These are phyloP conservation scores for Dittrichia graveolens DNA, from an alignment of 129 eudicot species.

Conservation along the genomic window DNA sequence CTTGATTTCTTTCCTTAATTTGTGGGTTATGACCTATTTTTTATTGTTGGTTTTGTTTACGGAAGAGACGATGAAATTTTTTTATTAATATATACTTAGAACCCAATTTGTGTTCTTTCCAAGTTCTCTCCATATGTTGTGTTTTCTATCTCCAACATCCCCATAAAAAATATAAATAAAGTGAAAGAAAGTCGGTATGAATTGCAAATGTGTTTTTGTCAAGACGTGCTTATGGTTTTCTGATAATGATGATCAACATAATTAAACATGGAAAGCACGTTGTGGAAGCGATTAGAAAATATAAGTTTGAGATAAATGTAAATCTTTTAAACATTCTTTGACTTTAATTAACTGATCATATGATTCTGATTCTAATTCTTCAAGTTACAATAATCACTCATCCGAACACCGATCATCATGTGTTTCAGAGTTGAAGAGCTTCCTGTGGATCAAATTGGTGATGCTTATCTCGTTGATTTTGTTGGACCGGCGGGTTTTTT, in stretches of 20 bases:
- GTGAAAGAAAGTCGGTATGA: too few relatives aligned
- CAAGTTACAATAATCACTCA: too few relatives aligned
- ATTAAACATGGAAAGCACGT: too few relatives aligned
- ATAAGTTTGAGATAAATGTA: too few relatives aligned
- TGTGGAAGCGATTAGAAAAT: too few relatives aligned
- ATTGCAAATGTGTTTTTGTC: too few relatives aligned
- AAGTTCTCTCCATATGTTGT: not conserved
- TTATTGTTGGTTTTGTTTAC: not conserved
- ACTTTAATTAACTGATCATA: too few relatives aligned
- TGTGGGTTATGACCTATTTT: not conserved
- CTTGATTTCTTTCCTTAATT: slow-evolving; percentile 3
- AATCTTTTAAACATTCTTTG: too few relatives aligned
- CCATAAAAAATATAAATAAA: too few relatives aligned
- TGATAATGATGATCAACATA: too few relatives aligned
- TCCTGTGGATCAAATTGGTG: slow-evolving; percentile 60
- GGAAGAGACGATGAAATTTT: not conserved
- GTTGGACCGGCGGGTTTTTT: slow-evolving; percentile 90
- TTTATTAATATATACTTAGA: not conserved
- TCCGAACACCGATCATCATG: not conserved
- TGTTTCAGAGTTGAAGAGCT: slow-evolving; percentile 69
- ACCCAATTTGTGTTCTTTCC: not conserved
- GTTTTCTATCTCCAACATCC: not conserved
- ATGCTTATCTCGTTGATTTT: slow-evolving; percentile 83
- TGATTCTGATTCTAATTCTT: too few relatives aligned
- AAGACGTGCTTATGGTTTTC: too few relatives aligned